phyloP scores from a whole-genome alignment of 192 early-diverging fungal species.

The Fimicolochytrium jonesii region DNA sequence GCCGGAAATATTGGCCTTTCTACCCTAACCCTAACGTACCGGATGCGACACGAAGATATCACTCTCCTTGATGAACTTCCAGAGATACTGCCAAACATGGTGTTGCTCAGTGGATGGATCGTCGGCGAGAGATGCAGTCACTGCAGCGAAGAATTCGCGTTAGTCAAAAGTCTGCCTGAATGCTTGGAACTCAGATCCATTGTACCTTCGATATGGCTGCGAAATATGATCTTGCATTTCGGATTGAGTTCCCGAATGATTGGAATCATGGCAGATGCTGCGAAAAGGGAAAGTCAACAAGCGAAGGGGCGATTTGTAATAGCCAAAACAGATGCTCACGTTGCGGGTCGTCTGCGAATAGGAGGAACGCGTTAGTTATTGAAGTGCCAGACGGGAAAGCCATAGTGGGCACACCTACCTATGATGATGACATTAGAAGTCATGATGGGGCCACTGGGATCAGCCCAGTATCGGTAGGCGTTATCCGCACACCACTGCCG shows the following conservation, averaged over 20 bases:
- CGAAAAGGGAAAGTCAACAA: no score
- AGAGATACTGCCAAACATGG: conserved; percentile 73
- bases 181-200: no score
- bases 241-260: conserved; percentile 68
- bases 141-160: no score
- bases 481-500: conserved; percentile 47
- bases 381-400: no score
- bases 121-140: conserved; percentile 67
- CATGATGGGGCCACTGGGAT: conserved; percentile 64
- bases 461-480: conserved; percentile 71
- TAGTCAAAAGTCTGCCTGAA: no score
- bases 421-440: conserved; percentile 79
- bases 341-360: conserved; percentile 85
- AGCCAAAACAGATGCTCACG: no score
- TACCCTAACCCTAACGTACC: no score
- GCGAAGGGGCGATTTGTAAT: no score
- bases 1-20: no score
- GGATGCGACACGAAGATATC: conserved; percentile 82
- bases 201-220: conserved; percentile 87
- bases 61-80: conserved; percentile 64
- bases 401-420: no score
- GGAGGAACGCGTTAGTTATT: no score
- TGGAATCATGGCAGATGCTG: conserved; percentile 66
- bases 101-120: conserved; percentile 59
- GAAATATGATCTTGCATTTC: conserved; percentile 66